Evolutionary conservation across 116 monocot genomes (phyloP).

Genomic region (Zostera marina): DNA sequence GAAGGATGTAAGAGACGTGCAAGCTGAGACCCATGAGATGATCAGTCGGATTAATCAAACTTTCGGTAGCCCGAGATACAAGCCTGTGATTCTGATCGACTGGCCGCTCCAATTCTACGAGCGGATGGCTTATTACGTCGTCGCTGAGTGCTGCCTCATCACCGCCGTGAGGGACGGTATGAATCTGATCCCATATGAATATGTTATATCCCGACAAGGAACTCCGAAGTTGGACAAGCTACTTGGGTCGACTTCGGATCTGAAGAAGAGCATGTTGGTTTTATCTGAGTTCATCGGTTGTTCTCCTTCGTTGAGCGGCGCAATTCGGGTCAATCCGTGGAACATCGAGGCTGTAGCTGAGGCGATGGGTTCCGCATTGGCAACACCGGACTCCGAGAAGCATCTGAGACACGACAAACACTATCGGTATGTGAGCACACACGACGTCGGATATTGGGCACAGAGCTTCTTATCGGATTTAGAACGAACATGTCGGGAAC

Average conservation of each 20-base stretch:
- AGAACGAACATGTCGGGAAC: conserved; percentile 50
- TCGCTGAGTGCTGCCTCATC: conserved; percentile 61
- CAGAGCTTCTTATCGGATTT: conserved; percentile 64
- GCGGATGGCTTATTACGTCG: conserved; percentile 51
- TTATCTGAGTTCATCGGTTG: conserved; percentile 39
- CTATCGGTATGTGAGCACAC: conserved; percentile 55
- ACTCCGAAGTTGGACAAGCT: conserved; percentile 40
- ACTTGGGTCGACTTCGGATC: conserved; percentile 10
- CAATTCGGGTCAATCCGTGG: conserved; percentile 77
- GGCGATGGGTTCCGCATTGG: conserved; percentile 49
- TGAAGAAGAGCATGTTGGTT: conserved; percentile 68
- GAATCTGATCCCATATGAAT: conserved; percentile 84
- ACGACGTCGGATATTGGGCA: conserved; percentile 81
- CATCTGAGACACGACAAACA: conserved; percentile 50
- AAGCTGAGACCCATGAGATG: conserved; percentile 35
- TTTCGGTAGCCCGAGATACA: conserved; percentile 40
- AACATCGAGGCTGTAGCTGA: conserved; percentile 67
- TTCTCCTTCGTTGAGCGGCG: conserved; percentile 43
- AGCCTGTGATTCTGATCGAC: conserved; percentile 58
- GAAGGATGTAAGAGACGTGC: conserved; percentile 58
- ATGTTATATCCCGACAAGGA: conserved; percentile 59
- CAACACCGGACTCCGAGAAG: conserved; percentile 54
- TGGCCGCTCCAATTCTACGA: conserved; percentile 48
- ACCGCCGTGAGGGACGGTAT: conserved; percentile 79
- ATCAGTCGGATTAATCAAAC: conserved; percentile 50